A percentile compares a stretch with the other conserved stretches of the same genome.
Evolutionary conservation across 352 stramenopile genomes (phyloP).

Genomic region (Globisporangium carolinianum): DNA sequence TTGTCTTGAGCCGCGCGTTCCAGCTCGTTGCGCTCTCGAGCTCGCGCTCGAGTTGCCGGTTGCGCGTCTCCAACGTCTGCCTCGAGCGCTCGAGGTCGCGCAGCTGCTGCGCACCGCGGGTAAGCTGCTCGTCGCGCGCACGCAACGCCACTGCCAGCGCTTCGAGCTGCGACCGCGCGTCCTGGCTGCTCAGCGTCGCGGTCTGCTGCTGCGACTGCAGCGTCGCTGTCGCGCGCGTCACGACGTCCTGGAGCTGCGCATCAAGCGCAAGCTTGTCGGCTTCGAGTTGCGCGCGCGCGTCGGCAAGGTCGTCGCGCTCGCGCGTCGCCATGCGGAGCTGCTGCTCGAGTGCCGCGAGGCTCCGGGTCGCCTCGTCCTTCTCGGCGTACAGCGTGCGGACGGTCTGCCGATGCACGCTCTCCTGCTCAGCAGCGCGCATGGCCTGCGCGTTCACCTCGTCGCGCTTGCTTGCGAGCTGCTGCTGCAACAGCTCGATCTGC

Average conservation of each 20-base stretch:
- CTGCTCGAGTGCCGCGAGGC: constrained; percentile 34
- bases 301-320: constrained; percentile 24
- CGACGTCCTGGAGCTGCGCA: constrained; percentile 38
- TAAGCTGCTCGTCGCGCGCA: constrained; percentile 42
- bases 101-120: constrained; percentile 33
- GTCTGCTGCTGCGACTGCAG: constrained; percentile 42
- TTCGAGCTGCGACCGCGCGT: constrained; percentile 34
- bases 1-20: constrained; percentile 22
- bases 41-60: constrained; percentile 27
- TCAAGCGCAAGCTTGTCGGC: constrained; percentile 46
- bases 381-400: constrained; percentile 46
- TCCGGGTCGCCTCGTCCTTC: constrained; percentile 57
- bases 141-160: constrained; percentile 27
- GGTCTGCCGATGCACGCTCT: constrained; percentile 39
- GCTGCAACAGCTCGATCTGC: constrained; percentile 34
- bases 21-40: constrained; percentile 22
- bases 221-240: constrained; percentile 38
- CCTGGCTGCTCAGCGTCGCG: constrained; percentile 31
- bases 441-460: constrained; percentile 40
- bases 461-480: constrained; percentile 34
- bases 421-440: constrained; percentile 32
- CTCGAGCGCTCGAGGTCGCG: constrained; percentile 22
- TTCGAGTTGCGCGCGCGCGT: constrained; percentile 35
- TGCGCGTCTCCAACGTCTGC: constrained; percentile 24
- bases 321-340: constrained; percentile 30